phyloP scores from a whole-genome alignment of 768 basidiomycete genomes.

The Hypsizygus marmoreus region DNA sequence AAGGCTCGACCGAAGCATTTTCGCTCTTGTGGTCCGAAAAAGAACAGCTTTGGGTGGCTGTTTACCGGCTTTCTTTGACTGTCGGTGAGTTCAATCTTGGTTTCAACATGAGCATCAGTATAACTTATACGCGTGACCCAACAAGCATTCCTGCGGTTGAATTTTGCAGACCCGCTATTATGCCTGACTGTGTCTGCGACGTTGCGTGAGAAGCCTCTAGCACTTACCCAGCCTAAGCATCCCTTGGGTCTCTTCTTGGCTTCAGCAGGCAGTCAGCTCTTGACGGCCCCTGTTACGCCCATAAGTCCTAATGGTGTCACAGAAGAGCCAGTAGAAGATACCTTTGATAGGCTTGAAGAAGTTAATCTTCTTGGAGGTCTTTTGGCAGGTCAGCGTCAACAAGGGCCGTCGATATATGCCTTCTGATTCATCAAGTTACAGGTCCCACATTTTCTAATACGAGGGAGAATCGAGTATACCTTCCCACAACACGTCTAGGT shows the following conservation, averaged over 20 bases:
- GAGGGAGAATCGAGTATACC: constrained; percentile 33
- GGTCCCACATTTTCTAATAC: constrained; percentile 47
- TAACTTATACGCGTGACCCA: constrained; percentile 10
- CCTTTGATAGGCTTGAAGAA: constrained; percentile 59
- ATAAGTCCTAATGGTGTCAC: constrained; percentile 27
- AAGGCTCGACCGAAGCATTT: constrained; percentile 57
- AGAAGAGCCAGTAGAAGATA: constrained; percentile 37
- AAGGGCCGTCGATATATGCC: too few species aligned
- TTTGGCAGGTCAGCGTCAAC: constrained; percentile 53
- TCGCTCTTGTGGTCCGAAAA: constrained; percentile 64
- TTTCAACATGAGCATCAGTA: neutral
- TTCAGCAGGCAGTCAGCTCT: constrained; percentile 35
- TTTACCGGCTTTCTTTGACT: constrained; percentile 76
- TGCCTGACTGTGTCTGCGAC: constrained; percentile 87
- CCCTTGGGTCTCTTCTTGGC: constrained; percentile 44
- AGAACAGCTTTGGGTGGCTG: constrained; percentile 70
- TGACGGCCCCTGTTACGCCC: constrained; percentile 36
- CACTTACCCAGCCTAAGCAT: constrained; percentile 41
- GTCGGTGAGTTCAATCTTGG: constrained; percentile 59
- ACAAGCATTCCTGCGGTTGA: constrained; percentile 80
- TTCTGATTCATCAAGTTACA: too few species aligned
- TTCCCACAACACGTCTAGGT: constrained; percentile 76
- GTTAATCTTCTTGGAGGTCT: constrained; percentile 57
- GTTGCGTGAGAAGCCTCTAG: constrained; percentile 75
- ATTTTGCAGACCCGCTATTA: constrained; percentile 72